Percentiles rank a stretch among this genome's conserved stretches.
Conservation (phyloP, 257 asterid species). For the Eustoma russellianum region DNA sequence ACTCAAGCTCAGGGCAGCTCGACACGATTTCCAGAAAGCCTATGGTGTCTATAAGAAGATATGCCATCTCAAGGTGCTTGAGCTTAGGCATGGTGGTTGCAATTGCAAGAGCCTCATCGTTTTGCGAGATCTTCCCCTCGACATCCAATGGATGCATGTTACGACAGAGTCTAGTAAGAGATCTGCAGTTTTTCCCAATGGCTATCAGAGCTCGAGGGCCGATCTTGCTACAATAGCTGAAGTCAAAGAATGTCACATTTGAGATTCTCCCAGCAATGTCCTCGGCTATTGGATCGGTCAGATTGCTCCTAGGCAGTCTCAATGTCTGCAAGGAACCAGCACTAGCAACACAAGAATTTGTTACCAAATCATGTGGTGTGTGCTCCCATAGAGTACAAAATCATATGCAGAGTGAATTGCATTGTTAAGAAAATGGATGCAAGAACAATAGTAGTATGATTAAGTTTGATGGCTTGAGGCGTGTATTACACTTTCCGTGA, state of each 20-base stretch:
- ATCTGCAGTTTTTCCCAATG: slow-evolving; percentile 25
- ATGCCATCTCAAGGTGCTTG: slow-evolving; percentile 36
- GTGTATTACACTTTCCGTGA: too few relatives aligned
- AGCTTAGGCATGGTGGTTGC: slow-evolving; percentile 32
- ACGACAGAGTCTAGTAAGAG: slow-evolving; percentile 20
- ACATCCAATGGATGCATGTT: slow-evolving; percentile 32
- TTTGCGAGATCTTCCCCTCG: slow-evolving; percentile 24
- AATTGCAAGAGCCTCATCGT: slow-evolving; percentile 33
- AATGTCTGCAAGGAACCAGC: slow-evolving; percentile 24
- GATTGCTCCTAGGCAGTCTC: slow-evolving; percentile 25
- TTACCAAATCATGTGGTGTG: neutral
- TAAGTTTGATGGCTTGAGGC: too few relatives aligned
- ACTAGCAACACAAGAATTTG: slow-evolving; percentile 17
- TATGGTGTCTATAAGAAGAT: slow-evolving; percentile 20
- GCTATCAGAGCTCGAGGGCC: slow-evolving; percentile 22
- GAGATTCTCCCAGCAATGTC: slow-evolving; percentile 20
- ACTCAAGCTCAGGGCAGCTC: slow-evolving; percentile 21
- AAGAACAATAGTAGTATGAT: too few relatives aligned
- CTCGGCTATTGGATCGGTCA: slow-evolving; percentile 17
- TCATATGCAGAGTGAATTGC: too few relatives aligned
- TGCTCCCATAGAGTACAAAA: too few relatives aligned
- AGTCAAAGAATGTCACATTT: slow-evolving; percentile 24
- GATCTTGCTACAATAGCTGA: slow-evolving; percentile 30
- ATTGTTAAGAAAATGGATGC: too few relatives aligned
- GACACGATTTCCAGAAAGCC: slow-evolving; percentile 19